Conservation (phyloP, 2,329 filamentous ascomycete genomes). For the Scedosporium aurantiacum region DNA sequence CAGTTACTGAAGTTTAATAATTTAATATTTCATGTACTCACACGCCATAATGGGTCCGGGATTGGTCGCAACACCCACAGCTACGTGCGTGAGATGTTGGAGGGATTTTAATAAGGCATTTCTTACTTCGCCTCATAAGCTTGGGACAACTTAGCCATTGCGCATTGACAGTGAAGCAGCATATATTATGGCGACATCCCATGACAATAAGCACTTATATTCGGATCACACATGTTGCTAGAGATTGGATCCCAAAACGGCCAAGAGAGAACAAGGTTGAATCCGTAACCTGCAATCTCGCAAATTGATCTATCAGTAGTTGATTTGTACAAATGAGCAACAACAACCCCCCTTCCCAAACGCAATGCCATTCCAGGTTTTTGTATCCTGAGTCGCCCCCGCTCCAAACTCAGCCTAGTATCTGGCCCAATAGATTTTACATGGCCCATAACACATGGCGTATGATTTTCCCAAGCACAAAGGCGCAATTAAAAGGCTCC, state of each 20-base stretch:
- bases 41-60: background rate
- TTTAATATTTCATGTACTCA: background rate
- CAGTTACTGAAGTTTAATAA: background rate
- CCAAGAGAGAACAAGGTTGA: background rate
- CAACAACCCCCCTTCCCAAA: background rate
- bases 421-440: background rate
- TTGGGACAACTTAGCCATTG: too few species aligned
- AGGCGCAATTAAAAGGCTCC: background rate
- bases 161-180: too few species aligned
- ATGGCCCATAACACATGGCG: background rate
- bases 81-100: background rate
- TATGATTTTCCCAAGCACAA: background rate
- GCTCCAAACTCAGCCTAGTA: background rate
- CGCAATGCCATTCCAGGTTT: background rate
- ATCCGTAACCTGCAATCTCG: background rate
- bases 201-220: too few species aligned
- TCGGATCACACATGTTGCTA: too few species aligned
- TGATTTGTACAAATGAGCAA: conserved; percentile 5
- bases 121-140: too few species aligned
- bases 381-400: background rate
- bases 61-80: background rate
- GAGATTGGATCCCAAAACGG: too few species aligned
- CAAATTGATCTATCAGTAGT: conserved; percentile 4
- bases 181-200: too few species aligned
- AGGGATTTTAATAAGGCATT: background rate